Conservation (phyloP, 495 filamentous ascomycete species). For the Daldinia grandis region DNA sequence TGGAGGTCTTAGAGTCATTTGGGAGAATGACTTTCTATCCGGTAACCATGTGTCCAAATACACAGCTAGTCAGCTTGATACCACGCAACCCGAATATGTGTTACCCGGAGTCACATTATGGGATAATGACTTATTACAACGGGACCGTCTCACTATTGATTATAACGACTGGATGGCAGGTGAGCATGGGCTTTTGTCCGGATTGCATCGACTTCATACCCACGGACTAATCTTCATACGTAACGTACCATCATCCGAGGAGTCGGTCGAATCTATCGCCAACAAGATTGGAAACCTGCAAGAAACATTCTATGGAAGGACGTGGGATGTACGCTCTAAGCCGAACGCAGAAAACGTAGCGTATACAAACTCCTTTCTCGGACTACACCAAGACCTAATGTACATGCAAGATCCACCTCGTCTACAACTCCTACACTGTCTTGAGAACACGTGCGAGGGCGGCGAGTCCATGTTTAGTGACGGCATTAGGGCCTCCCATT, state of each 20-base stretch:
- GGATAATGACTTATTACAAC: slow-evolving; percentile 41
- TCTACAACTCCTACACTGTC: slow-evolving; percentile 86
- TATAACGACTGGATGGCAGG: slow-evolving; percentile 74
- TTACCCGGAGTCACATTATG: slow-evolving; percentile 46
- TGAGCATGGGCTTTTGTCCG: slow-evolving; percentile 56
- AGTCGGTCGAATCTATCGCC: slow-evolving; percentile 72
- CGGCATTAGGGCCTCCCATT: slow-evolving; percentile 65
- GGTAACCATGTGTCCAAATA: slow-evolving; percentile 31
- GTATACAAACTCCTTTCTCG: slow-evolving; percentile 81
- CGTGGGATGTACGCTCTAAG: slow-evolving; percentile 85
- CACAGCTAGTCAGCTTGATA: not conserved
- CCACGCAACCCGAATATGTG: not conserved
- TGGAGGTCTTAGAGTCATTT: slow-evolving; percentile 63
- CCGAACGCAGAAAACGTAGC: slow-evolving; percentile 87
- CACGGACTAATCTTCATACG: slow-evolving; percentile 79
- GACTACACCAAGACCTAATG: slow-evolving; percentile 91
- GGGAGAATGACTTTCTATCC: slow-evolving; percentile 52
- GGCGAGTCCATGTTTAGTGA: slow-evolving; percentile 87
- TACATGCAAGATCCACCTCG: slow-evolving; percentile 83
- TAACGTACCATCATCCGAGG: slow-evolving; percentile 69
- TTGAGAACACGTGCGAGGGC: slow-evolving; percentile 75
- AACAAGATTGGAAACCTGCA: slow-evolving; percentile 75
- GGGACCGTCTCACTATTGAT: slow-evolving; percentile 53
- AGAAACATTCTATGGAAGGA: slow-evolving; percentile 86
- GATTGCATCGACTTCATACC: slow-evolving; percentile 62